Percentiles rank a stretch among this genome's conserved stretches.
These are phyloP conservation scores for Phytophthora rubi DNA, from an alignment of 352 stramenopile genomes.

Conservation along the genomic window DNA sequence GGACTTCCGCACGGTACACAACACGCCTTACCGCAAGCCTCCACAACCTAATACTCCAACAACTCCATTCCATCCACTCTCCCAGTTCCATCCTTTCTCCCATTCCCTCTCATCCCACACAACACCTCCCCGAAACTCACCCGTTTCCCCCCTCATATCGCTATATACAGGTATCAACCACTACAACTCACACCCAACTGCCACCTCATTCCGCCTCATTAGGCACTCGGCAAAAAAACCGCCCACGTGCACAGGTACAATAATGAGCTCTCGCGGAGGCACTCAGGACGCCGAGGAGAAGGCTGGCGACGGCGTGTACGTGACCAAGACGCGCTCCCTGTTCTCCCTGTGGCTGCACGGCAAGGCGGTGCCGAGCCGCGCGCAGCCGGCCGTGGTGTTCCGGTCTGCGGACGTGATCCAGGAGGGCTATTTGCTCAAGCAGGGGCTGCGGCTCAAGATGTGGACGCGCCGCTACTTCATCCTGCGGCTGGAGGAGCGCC, in stretches of 20 bases:
- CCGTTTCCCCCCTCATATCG: neutral
- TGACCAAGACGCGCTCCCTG: conserved; percentile 85
- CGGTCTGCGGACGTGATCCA: conserved; percentile 86
- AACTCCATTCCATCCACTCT: neutral
- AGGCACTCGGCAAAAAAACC: conserved; percentile 36
- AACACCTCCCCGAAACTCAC: no score
- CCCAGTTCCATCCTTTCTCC: neutral
- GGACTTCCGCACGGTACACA: neutral
- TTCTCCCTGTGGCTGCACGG: conserved; percentile 89
- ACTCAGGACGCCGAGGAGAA: conserved; percentile 32
- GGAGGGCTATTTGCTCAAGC: conserved; percentile 86
- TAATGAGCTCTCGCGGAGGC: conserved; percentile 22
- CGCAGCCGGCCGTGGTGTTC: conserved; percentile 68
- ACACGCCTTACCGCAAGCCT: neutral
- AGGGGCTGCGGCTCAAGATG: conserved; percentile 79
- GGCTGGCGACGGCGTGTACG: conserved; percentile 76
- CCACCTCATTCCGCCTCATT: conserved; percentile 7
- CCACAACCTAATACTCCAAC: neutral
- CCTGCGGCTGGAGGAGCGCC: conserved; percentile 81
- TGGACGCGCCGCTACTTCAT: conserved; percentile 90
- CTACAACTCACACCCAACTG: neutral
- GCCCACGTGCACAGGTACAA: conserved; percentile 11
- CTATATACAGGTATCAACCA: neutral
- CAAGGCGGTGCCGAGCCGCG: conserved; percentile 62
- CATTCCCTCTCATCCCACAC: no score